Evolutionary conservation across 75 land plant species (phyloP).

Genomic region (Pinus taeda): DNA sequence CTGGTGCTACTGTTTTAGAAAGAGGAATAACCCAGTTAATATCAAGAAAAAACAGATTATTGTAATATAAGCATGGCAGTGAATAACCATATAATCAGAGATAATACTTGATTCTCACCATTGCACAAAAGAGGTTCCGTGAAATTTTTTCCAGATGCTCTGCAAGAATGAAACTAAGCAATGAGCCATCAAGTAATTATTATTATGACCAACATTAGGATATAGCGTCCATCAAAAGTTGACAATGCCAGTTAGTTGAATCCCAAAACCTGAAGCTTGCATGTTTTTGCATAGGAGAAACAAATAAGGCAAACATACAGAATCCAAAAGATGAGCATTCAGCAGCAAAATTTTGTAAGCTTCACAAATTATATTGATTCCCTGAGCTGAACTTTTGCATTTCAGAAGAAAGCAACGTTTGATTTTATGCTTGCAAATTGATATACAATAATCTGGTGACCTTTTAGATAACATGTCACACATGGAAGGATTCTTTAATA

Average conservation of each 20-base stretch:
- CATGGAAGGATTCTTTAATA: background rate
- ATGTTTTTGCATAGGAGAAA: no score
- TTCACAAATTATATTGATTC: background rate
- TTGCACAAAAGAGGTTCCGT: constrained; percentile 58
- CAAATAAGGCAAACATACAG: no score
- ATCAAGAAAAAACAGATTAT: background rate
- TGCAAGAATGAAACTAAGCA: constrained; percentile 15
- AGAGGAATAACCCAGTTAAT: background rate
- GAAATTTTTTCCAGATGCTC: constrained; percentile 48
- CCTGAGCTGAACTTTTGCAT: background rate
- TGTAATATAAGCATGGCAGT: background rate
- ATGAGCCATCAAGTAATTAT: background rate
- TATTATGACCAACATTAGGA: background rate
- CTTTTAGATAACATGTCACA: background rate
- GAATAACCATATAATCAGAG: background rate
- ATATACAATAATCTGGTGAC: background rate
- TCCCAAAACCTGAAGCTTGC: no score
- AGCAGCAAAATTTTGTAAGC: no score
- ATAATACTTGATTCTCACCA: constrained; percentile 27
- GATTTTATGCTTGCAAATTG: background rate
- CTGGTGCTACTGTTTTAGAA: constrained; percentile 36
- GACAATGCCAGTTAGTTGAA: no score
- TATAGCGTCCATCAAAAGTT: no score
- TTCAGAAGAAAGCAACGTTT: background rate
- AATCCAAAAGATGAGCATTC: no score